Conservation (phyloP, 495 filamentous ascomycete genomes). For the Lasiosphaeria ovina region DNA sequence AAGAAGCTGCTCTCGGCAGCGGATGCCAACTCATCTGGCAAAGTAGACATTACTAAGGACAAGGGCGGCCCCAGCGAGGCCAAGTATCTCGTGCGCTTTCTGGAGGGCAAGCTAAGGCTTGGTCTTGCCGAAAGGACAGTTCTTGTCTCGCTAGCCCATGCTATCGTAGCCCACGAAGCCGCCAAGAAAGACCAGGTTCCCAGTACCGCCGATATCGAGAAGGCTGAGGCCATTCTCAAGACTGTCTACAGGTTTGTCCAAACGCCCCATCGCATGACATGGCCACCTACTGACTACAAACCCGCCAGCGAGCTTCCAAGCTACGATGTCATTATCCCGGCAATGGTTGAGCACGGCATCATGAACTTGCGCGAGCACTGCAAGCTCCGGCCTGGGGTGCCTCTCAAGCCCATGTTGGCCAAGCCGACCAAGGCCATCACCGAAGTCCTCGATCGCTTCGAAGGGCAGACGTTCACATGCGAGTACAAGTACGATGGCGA, state of each 20-base stretch:
- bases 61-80: slow-evolving; percentile 94
- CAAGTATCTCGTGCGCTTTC: slow-evolving; percentile 86
- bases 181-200: slow-evolving; percentile 63
- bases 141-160: slow-evolving; percentile 82
- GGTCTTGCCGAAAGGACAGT: slow-evolving; percentile 92
- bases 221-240: slow-evolving; percentile 83
- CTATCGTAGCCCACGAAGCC: slow-evolving; percentile 78
- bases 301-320: slow-evolving; percentile 74
- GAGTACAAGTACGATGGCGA: slow-evolving; percentile 99
- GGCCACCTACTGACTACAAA: slow-evolving; percentile 14
- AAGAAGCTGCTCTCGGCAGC: slow-evolving; percentile 90
- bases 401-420: slow-evolving; percentile 97
- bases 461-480: slow-evolving; percentile 92
- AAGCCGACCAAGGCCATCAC: slow-evolving; percentile 99
- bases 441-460: slow-evolving; percentile 95
- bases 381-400: slow-evolving; percentile 91
- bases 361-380: slow-evolving; percentile 76
- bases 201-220: slow-evolving; percentile 68
- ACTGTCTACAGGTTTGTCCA: slow-evolving; percentile 74
- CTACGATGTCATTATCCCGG: slow-evolving; percentile 92
- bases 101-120: slow-evolving; percentile 90
- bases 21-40: slow-evolving; percentile 64
- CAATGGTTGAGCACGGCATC: slow-evolving; percentile 82
- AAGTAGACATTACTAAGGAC: slow-evolving; percentile 85
- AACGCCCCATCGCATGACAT: neutral